Percentiles rank a stretch among this genome's conserved stretches.
phyloP scores from a whole-genome alignment of 163 green algal genomes.

The Scenedesmus sp. region DNA sequence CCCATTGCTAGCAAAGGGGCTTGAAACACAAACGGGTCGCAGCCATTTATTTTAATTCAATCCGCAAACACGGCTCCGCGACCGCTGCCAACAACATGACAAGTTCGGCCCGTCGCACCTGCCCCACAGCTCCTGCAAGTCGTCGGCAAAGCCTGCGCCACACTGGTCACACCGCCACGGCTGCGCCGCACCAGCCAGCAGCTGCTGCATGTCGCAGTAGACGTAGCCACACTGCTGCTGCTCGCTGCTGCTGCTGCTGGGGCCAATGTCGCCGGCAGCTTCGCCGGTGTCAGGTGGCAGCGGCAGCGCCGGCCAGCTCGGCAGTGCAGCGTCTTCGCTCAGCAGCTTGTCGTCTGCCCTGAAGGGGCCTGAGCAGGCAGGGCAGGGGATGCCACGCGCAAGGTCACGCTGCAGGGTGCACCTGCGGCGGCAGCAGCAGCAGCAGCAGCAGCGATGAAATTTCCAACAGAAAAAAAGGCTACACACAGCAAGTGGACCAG shows the following conservation, averaged over 20 bases:
- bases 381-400: slow-evolving; percentile 45
- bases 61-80: no score
- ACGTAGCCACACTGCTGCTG: slow-evolving; percentile 36
- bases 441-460: not conserved
- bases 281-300: not conserved
- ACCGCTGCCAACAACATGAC: not conserved
- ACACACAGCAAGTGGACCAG: no score
- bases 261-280: not conserved
- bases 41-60: no score
- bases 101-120: not conserved
- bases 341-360: slow-evolving; percentile 44
- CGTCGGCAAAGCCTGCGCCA: not conserved
- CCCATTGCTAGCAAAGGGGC: no score
- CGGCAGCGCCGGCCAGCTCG: not conserved
- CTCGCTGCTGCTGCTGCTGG: slow-evolving; percentile 11
- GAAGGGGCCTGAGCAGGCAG: slow-evolving; percentile 27
- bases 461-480: not conserved
- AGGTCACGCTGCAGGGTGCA: slow-evolving; percentile 25
- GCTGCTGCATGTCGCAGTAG: slow-evolving; percentile 37
- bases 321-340: not conserved
- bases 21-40: no score
- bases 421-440: not conserved
- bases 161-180: slow-evolving; percentile 45
- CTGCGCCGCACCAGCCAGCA: not conserved
- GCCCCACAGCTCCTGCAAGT: slow-evolving; percentile 25